phyloP scores from a whole-genome alignment of 164 flowering plant genomes.

The Nymphaea thermarum region DNA sequence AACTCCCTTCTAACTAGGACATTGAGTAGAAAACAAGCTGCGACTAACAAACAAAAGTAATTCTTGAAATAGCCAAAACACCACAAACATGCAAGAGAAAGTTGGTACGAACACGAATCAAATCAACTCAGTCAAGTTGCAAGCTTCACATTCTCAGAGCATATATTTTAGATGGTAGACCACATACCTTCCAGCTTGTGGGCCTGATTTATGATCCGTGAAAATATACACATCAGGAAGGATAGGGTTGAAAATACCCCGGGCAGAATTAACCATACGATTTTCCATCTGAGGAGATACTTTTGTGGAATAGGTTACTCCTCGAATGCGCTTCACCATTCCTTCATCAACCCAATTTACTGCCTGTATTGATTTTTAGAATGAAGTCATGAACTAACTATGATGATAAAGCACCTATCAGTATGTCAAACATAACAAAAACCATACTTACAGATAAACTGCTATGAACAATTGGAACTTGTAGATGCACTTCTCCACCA shows the following conservation, averaged over 20 bases:
- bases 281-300: slow-evolving; percentile 68
- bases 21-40: not conserved
- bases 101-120: not conserved
- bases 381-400: not conserved
- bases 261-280: slow-evolving; percentile 64
- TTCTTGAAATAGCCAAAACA: not conserved
- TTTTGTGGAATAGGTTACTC: slow-evolving; percentile 55
- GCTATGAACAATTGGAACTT: slow-evolving; percentile 40
- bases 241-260: slow-evolving; percentile 69
- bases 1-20: not conserved
- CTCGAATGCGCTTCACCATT: slow-evolving; percentile 89
- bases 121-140: slow-evolving; percentile 1
- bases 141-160: not conserved
- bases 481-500: slow-evolving; percentile 74
- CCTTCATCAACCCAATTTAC: slow-evolving; percentile 84
- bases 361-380: slow-evolving; percentile 29
- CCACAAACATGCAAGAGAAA: not conserved
- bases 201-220: slow-evolving; percentile 65
- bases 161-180: not conserved
- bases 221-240: slow-evolving; percentile 82
- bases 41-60: not conserved
- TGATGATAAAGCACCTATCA: not conserved
- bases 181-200: slow-evolving; percentile 72
- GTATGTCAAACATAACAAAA: not conserved
- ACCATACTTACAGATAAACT: slow-evolving; percentile 20